phyloP scores from a whole-genome alignment of 805 yeast genomes.

The Nakazawaea wickerhamii region DNA sequence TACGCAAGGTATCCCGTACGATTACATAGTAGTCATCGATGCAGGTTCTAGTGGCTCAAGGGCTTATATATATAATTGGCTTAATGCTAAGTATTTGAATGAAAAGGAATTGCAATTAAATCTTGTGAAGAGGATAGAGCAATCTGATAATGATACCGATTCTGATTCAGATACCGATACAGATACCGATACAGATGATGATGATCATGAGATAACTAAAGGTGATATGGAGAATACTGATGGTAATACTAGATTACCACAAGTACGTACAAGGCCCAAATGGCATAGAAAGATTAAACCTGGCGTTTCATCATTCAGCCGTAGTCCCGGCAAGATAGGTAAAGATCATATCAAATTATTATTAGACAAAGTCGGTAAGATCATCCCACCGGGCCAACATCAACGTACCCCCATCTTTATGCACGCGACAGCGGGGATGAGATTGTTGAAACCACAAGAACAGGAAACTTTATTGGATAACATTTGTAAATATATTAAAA shows the following conservation, averaged over 20 bases:
- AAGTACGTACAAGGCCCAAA: constrained; percentile 27
- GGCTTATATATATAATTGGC: constrained; percentile 55
- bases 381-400: constrained; percentile 58
- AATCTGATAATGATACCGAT: constrained; percentile 2
- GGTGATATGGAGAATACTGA: constrained; percentile 18
- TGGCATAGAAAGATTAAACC: constrained; percentile 54
- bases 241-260: constrained; percentile 22
- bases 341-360: constrained; percentile 44
- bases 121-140: constrained; percentile 16
- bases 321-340: constrained; percentile 45
- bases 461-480: constrained; percentile 35
- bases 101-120: constrained; percentile 21
- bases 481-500: constrained; percentile 44
- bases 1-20: constrained; percentile 43
- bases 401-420: constrained; percentile 60
- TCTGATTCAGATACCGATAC: constrained; percentile 15
- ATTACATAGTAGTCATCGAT: constrained; percentile 57
- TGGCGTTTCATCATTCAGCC: constrained; percentile 48
- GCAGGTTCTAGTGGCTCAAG: constrained; percentile 65
- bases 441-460: constrained; percentile 48
- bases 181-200: constrained; percentile 15
- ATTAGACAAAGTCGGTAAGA: constrained; percentile 39
- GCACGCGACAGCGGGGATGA: constrained; percentile 69
- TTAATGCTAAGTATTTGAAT: constrained; percentile 29
- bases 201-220: constrained; percentile 3